These are phyloP conservation scores for Penicillium expansum DNA, from an alignment of 2,329 filamentous ascomycete species.

Conservation along the genomic window DNA sequence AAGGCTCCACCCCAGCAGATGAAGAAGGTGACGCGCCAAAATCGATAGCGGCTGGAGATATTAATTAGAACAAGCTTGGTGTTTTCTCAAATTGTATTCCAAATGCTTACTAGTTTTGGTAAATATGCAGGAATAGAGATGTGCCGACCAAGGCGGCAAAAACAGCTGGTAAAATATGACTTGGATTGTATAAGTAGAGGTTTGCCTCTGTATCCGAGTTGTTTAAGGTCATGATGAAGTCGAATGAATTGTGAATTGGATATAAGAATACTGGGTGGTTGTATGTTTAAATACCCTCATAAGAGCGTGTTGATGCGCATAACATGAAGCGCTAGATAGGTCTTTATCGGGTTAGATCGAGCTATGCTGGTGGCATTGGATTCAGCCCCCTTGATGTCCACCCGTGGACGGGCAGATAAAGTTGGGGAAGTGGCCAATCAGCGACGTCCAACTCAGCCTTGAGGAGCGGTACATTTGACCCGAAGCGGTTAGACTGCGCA, in stretches of 20 bases:
- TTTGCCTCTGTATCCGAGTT: conserved; percentile 1
- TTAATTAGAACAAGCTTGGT: neutral
- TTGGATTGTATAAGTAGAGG: conserved; percentile 32
- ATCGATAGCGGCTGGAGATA: conserved; percentile 26
- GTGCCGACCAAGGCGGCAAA: conserved; percentile 34
- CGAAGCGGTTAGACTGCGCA: conserved; percentile 14
- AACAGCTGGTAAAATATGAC: conserved; percentile 32
- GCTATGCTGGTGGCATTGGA: neutral
- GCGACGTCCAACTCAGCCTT: neutral
- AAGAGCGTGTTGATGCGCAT: neutral
- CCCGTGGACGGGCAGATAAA: too few relatives aligned
- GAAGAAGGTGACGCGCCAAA: conserved; percentile 39
- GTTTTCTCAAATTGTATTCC: neutral
- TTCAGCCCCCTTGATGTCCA: neutral
- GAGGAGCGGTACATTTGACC: conserved; percentile 14
- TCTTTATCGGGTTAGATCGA: neutral
- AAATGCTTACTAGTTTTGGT: conserved; percentile 34
- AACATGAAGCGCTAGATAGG: neutral
- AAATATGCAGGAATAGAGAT: conserved; percentile 31
- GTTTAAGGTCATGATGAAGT: conserved; percentile 10
- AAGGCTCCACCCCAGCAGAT: conserved; percentile 36
- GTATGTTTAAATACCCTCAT: conserved; percentile 10
- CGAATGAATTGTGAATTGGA: neutral
- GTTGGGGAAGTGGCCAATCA: conserved; percentile 5
- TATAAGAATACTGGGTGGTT: neutral